phyloP scores from a whole-genome alignment of 768 basidiomycete genomes.

The Xerocomus potaroensis region DNA sequence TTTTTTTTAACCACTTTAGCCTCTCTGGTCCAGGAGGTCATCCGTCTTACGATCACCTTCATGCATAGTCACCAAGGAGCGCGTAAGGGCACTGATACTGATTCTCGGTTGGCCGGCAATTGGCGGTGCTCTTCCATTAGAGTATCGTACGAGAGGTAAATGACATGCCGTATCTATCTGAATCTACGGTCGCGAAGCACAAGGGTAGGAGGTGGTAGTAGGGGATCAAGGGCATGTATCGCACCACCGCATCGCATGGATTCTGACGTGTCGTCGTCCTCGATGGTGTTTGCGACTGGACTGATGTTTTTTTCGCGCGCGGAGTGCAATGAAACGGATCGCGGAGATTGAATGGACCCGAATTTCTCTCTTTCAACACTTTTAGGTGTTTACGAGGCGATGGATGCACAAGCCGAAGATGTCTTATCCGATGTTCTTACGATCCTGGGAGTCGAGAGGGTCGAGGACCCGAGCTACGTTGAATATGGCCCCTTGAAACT shows the following conservation, averaged over 20 bases:
- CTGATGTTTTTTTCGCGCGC: too few species aligned
- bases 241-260: too few species aligned
- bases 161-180: not conserved
- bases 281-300: too few species aligned
- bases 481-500: conserved; percentile 51
- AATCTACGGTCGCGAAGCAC: not conserved
- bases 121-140: not conserved
- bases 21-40: too few species aligned
- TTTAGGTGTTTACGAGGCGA: conserved; percentile 1
- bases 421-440: conserved; percentile 50
- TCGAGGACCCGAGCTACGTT: conserved; percentile 42
- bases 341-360: conserved; percentile 22
- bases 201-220: too few species aligned
- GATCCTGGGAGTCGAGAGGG: conserved; percentile 45
- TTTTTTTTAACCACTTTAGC: too few species aligned
- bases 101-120: not conserved
- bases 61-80: too few species aligned
- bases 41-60: too few species aligned
- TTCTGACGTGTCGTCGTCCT: too few species aligned
- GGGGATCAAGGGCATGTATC: too few species aligned
- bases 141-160: not conserved
- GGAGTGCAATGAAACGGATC: conserved; percentile 10
- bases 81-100: not conserved
- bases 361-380: too few species aligned
- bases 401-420: conserved; percentile 36